These are phyloP conservation scores for Aspergillus sclerotioniger DNA, from an alignment of 495 filamentous ascomycete species.

Conservation along the genomic window DNA sequence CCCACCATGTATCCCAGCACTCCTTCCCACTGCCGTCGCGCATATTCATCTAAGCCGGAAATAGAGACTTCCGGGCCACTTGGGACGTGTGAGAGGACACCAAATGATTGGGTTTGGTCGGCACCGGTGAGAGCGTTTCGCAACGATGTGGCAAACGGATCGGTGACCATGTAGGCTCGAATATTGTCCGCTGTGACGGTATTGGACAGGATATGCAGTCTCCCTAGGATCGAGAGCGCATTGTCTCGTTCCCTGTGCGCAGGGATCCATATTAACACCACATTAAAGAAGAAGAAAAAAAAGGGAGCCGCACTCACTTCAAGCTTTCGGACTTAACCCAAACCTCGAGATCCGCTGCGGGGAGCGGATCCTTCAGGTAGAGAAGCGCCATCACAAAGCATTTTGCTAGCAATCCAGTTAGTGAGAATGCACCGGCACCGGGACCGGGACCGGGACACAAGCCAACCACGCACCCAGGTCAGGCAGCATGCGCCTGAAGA, in stretches of 20 bases:
- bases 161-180: slow-evolving; percentile 66
- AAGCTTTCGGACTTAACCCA: slow-evolving; percentile 78
- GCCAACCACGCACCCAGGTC: slow-evolving; percentile 65
- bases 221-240: slow-evolving; percentile 73
- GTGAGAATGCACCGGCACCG: slow-evolving; percentile 1
- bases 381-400: slow-evolving; percentile 91
- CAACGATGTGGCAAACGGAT: slow-evolving; percentile 72
- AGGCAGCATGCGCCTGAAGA: slow-evolving; percentile 95
- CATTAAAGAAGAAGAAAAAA: no score
- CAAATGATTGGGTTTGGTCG: slow-evolving; percentile 82
- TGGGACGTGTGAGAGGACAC: slow-evolving; percentile 68
- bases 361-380: slow-evolving; percentile 76
- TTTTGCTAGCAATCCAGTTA: slow-evolving; percentile 62
- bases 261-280: not conserved
- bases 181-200: slow-evolving; percentile 56
- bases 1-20: slow-evolving; percentile 94
- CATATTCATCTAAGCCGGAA: slow-evolving; percentile 78
- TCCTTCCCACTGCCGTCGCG: slow-evolving; percentile 86
- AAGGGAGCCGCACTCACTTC: slow-evolving; percentile 45
- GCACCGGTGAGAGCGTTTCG: slow-evolving; percentile 83
- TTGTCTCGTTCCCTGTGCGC: slow-evolving; percentile 68
- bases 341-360: slow-evolving; percentile 70
- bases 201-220: slow-evolving; percentile 75
- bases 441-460: slow-evolving; percentile 1
- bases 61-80: slow-evolving; percentile 59